A percentile compares a stretch with the other conserved stretches of the same genome.
Evolutionary conservation across 306 rosid genomes (phyloP).

Genomic region (Trichosanthes truncata): DNA sequence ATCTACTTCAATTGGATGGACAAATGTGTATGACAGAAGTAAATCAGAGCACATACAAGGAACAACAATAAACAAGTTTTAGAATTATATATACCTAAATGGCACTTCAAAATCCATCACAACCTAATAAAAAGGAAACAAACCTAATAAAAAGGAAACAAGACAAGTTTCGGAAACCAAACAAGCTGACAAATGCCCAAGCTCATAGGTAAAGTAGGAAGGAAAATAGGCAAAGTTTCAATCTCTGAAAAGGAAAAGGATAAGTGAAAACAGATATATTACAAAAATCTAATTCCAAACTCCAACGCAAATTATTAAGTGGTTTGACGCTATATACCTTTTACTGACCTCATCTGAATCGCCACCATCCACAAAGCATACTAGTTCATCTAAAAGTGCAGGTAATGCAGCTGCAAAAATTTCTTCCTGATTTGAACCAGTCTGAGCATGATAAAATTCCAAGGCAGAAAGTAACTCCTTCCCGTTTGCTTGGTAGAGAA

Average conservation of each 20-base stretch:
- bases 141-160: slow-evolving; percentile 1
- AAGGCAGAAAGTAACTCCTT: slow-evolving; percentile 49
- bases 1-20: not conserved
- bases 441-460: slow-evolving; percentile 69
- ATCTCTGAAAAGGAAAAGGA: not conserved
- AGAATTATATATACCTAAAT: slow-evolving; percentile 10
- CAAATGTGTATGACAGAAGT: slow-evolving; percentile 9
- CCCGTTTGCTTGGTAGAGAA: slow-evolving; percentile 63
- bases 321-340: slow-evolving; percentile 38
- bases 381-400: slow-evolving; percentile 72
- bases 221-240: not conserved
- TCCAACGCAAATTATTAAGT: not conserved
- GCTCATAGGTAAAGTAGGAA: not conserved
- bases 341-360: slow-evolving; percentile 59
- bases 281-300: not conserved
- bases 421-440: slow-evolving; percentile 67
- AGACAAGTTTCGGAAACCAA: not conserved
- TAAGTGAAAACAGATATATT: not conserved
- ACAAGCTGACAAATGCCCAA: not conserved
- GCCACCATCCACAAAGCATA: slow-evolving; percentile 72
- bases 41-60: slow-evolving; percentile 14
- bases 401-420: slow-evolving; percentile 82
- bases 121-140: not conserved
- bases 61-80: not conserved
- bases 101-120: not conserved